phyloP scores from a whole-genome alignment of 2,329 filamentous ascomycete genomes.

The Apiospora phragmitis region DNA sequence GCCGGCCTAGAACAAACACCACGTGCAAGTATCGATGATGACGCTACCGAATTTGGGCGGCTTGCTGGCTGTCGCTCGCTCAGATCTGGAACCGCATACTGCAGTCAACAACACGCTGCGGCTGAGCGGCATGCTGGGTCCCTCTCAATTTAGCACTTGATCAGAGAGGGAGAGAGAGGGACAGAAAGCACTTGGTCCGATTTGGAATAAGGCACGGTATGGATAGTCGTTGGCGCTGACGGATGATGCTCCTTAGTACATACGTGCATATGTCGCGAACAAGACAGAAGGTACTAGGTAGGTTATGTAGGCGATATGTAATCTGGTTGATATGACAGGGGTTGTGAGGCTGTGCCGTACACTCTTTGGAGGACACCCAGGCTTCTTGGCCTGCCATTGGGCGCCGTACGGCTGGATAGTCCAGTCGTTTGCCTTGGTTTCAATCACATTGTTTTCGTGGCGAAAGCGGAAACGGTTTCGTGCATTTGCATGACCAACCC shows the following conservation, averaged over 20 bases:
- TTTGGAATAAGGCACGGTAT: neutral
- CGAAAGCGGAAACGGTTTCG: slow-evolving; percentile 3
- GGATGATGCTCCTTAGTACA: neutral
- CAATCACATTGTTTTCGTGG: neutral
- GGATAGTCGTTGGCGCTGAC: neutral
- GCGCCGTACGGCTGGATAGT: neutral
- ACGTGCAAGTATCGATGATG: slow-evolving; percentile 8
- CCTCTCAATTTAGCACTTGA: neutral
- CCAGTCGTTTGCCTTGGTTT: neutral
- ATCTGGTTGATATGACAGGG: neutral
- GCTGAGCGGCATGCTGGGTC: neutral
- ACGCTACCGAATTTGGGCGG: neutral
- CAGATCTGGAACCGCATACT: neutral
- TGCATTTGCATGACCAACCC: neutral
- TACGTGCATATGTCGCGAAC: neutral
- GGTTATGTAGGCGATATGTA: neutral
- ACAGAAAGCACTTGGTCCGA: neutral
- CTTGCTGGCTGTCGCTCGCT: neutral
- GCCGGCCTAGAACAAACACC: neutral
- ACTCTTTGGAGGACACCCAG: neutral
- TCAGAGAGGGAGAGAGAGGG: neutral
- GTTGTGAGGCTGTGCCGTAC: neutral
- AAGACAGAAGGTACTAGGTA: neutral
- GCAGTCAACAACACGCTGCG: neutral
- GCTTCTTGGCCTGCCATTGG: neutral